A percentile compares a stretch with the other conserved stretches of the same genome.
Conservation (phyloP, 2,329 filamentous ascomycete species). For the Cladosporium sp. region DNA sequence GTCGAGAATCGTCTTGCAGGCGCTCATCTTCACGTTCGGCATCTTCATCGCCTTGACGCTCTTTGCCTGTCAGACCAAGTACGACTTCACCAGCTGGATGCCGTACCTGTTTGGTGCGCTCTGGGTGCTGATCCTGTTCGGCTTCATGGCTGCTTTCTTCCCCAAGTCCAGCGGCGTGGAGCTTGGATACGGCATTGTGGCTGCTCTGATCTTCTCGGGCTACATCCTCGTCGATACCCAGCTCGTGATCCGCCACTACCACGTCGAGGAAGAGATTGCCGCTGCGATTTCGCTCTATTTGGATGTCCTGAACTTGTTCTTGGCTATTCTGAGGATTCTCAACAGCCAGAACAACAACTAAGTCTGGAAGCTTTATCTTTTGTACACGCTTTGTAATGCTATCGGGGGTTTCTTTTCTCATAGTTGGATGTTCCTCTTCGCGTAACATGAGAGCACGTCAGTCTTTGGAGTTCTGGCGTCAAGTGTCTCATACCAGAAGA, state of each 20-base stretch:
- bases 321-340: slow-evolving; percentile 90
- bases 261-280: slow-evolving; percentile 97
- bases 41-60: slow-evolving; percentile 66
- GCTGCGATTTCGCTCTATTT: slow-evolving; percentile 83
- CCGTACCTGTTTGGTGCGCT: slow-evolving; percentile 89
- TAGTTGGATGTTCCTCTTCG: neutral
- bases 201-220: slow-evolving; percentile 84
- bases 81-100: slow-evolving; percentile 97
- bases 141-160: slow-evolving; percentile 90
- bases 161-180: slow-evolving; percentile 79
- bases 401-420: neutral
- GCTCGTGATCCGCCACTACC: slow-evolving; percentile 90
- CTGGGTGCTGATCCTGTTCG: slow-evolving; percentile 88
- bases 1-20: slow-evolving; percentile 80
- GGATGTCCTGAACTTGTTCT: slow-evolving; percentile 95
- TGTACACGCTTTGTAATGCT: neutral
- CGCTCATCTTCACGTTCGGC: slow-evolving; percentile 76
- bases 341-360: slow-evolving; percentile 97
- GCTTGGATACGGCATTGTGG: slow-evolving; percentile 78
- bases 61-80: slow-evolving; percentile 96
- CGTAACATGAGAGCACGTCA: neutral
- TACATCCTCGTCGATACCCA: slow-evolving; percentile 98
- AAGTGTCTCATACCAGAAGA: neutral
- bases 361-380: neutral
- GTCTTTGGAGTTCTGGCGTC: neutral